Conservation (phyloP, 2,329 filamentous ascomycete genomes). For the Ciborinia camelliae region DNA sequence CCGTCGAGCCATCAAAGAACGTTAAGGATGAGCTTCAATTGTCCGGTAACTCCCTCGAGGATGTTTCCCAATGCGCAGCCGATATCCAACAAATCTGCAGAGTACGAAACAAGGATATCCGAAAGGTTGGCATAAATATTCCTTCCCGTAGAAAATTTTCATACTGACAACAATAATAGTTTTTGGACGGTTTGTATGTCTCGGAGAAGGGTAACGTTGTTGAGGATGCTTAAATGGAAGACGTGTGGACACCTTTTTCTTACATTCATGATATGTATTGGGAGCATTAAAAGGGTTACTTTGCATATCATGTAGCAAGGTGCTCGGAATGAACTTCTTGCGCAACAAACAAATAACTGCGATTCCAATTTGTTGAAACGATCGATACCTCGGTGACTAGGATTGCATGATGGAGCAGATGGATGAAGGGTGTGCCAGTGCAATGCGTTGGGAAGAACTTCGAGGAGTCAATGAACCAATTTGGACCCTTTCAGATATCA, state of each 20-base stretch:
- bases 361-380: conserved; percentile 13
- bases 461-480: conserved; percentile 13
- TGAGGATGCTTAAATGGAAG: conserved; percentile 48
- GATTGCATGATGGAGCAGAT: conserved; percentile 8
- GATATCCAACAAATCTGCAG: conserved; percentile 99
- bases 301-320: conserved; percentile 38
- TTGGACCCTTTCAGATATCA: neutral
- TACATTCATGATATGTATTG: conserved; percentile 30
- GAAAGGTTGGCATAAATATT: conserved; percentile 66
- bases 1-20: conserved; percentile 83
- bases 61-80: conserved; percentile 95
- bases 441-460: conserved; percentile 9
- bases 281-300: conserved; percentile 29
- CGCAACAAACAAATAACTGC: conserved; percentile 20
- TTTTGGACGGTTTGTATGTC: conserved; percentile 99
- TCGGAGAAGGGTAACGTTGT: conserved; percentile 96
- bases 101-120: conserved; percentile 99
- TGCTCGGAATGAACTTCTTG: conserved; percentile 37
- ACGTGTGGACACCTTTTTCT: conserved; percentile 25
- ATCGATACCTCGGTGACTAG: conserved; percentile 11
- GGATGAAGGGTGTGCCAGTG: conserved; percentile 10
- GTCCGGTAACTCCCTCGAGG: conserved; percentile 91
- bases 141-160: neutral
- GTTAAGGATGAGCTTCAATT: conserved; percentile 98
- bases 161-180: conserved; percentile 51